These are phyloP conservation scores for Fusarium humuli DNA, from an alignment of 2,329 filamentous ascomycete species.

Conservation along the genomic window DNA sequence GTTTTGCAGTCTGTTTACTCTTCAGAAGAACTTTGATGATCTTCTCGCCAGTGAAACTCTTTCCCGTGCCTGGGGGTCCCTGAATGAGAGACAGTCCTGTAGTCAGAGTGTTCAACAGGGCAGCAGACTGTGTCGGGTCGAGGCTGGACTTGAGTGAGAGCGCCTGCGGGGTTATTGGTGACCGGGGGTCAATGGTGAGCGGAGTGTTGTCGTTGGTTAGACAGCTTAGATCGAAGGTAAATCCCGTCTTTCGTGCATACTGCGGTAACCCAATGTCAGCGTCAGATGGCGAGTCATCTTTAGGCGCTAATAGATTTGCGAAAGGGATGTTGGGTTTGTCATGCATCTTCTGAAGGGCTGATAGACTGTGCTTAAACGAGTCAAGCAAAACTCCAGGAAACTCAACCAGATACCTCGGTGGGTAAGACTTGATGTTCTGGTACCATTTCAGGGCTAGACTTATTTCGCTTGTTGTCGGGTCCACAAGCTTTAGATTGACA, in stretches of 20 bases:
- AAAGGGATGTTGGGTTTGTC: constrained; percentile 2
- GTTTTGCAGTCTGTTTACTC: background rate
- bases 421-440: background rate
- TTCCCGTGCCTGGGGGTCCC: background rate
- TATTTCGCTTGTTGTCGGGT: background rate
- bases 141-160: background rate
- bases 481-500: constrained; percentile 4
- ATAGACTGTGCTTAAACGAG: constrained; percentile 7
- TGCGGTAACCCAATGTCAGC: background rate
- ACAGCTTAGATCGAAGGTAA: background rate
- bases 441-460: background rate
- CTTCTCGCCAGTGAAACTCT: constrained; percentile 7
- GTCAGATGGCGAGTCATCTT: background rate
- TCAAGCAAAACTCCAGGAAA: constrained; percentile 6
- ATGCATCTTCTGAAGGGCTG: background rate
- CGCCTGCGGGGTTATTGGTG: background rate
- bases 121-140: background rate
- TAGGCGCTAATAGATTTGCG: background rate
- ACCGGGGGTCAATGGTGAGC: background rate
- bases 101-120: background rate
- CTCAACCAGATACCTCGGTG: background rate
- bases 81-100: background rate
- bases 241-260: background rate
- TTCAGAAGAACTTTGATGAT: constrained; percentile 6
- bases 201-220: background rate